Conservation (phyloP, 225 moss, liverwort and hornwort species). For the Bryoerythrophyllum caledonicum region DNA sequence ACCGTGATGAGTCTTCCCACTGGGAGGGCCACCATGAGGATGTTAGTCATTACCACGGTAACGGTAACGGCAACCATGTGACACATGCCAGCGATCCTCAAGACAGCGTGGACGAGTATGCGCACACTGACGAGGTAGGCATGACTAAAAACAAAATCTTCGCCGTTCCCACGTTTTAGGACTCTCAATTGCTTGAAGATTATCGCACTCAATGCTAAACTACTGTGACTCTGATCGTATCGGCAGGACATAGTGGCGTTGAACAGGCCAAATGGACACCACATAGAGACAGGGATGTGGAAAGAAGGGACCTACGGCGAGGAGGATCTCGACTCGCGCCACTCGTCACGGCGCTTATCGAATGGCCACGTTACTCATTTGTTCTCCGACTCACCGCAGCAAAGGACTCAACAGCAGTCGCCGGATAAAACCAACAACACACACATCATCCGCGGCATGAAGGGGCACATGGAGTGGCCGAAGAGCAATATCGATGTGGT, state of each 20-base stretch:
- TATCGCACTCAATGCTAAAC: not conserved
- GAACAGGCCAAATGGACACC: constrained; percentile 38
- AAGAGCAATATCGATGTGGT: constrained; percentile 44
- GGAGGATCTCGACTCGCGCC: constrained; percentile 17
- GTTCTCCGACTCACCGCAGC: constrained; percentile 27
- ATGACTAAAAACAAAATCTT: not conserved
- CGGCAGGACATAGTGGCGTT: constrained; percentile 56
- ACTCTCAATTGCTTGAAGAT: not conserved
- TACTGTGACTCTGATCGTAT: not conserved
- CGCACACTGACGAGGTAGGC: constrained; percentile 42
- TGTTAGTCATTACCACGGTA: constrained; percentile 31
- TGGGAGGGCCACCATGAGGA: constrained; percentile 42
- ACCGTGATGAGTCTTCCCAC: constrained; percentile 33
- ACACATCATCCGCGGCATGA: constrained; percentile 57
- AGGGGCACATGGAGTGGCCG: constrained; percentile 60
- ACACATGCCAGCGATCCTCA: constrained; percentile 41
- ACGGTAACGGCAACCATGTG: constrained; percentile 29
- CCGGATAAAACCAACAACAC: constrained; percentile 45
- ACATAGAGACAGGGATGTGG: constrained; percentile 37
- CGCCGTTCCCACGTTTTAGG: not conserved
- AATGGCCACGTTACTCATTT: constrained; percentile 26
- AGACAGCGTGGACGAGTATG: constrained; percentile 42
- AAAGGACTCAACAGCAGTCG: constrained; percentile 29
- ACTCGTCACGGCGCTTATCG: constrained; percentile 28
- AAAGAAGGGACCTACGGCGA: constrained; percentile 33